Conservation (phyloP, 2,329 filamentous ascomycete genomes). For the Periglandula ipomoeae region DNA sequence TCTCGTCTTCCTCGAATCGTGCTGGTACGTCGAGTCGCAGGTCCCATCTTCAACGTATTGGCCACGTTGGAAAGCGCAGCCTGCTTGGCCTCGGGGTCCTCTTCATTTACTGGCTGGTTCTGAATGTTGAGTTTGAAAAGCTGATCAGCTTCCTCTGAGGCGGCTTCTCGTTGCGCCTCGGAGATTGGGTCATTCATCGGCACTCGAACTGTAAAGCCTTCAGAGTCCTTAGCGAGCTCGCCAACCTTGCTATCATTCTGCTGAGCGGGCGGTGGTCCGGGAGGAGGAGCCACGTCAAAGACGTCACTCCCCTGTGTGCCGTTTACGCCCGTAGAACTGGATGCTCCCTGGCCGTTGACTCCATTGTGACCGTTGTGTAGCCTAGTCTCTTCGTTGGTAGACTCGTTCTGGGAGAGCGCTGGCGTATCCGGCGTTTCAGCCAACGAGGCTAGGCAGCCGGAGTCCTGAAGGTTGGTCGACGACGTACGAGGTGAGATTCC, state of each 20-base stretch:
- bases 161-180: constrained; percentile 57
- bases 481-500: constrained; percentile 49
- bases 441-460: constrained; percentile 46
- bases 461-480: constrained; percentile 48
- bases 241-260: constrained; percentile 23
- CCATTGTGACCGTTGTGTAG: constrained; percentile 39
- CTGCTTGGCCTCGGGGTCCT: constrained; percentile 63
- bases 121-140: constrained; percentile 74
- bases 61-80: constrained; percentile 69
- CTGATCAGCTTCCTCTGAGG: constrained; percentile 50
- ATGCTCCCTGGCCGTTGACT: constrained; percentile 21
- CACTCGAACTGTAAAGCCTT: constrained; percentile 68
- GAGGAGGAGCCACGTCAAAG: constrained; percentile 41
- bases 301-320: constrained; percentile 37
- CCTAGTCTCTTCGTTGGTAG: constrained; percentile 13
- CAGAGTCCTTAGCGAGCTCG: constrained; percentile 50
- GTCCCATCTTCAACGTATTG: constrained; percentile 58
- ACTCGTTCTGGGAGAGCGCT: constrained; percentile 17
- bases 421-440: constrained; percentile 44
- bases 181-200: constrained; percentile 57
- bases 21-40: constrained; percentile 59
- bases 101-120: constrained; percentile 68
- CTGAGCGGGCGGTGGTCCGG: constrained; percentile 40
- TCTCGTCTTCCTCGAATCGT: constrained; percentile 84
- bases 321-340: constrained; percentile 33